A percentile compares a stretch with the other conserved stretches of the same genome.
Conservation (phyloP, 139 green algal genomes). For the Bryopsis sp. region DNA sequence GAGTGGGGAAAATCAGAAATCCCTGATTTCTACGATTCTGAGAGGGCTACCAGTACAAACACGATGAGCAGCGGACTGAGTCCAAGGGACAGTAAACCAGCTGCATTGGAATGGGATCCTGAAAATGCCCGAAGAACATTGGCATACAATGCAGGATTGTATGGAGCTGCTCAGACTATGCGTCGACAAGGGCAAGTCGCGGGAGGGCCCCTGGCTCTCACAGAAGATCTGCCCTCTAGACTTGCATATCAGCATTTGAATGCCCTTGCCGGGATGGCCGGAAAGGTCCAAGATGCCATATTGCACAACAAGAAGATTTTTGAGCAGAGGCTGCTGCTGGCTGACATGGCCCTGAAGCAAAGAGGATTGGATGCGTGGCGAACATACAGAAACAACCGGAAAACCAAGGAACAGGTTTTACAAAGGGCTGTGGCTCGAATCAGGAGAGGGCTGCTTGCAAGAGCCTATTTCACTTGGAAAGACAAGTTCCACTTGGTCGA, state of each 20-base stretch:
- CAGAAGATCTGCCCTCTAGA: constrained; percentile 60
- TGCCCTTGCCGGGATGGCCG: constrained; percentile 65
- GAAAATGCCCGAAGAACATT: constrained; percentile 28
- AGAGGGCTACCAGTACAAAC: constrained; percentile 1
- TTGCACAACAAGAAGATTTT: constrained; percentile 69
- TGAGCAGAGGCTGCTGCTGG: constrained; percentile 41
- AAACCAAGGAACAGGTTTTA: constrained; percentile 41
- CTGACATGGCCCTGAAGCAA: constrained; percentile 29
- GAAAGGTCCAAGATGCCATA: constrained; percentile 73
- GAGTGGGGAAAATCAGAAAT: constrained; percentile 19
- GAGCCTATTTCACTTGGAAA: constrained; percentile 56
- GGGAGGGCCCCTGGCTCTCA: constrained; percentile 36
- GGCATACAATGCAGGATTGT: constrained; percentile 24
- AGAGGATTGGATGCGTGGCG: constrained; percentile 44
- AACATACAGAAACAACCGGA: constrained; percentile 22
- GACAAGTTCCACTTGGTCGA: constrained; percentile 51
- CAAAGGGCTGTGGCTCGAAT: constrained; percentile 33
- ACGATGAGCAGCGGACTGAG: constrained; percentile 62
- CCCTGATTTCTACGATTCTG: constrained; percentile 2
- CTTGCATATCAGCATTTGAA: constrained; percentile 70
- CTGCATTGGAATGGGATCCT: constrained; percentile 22
- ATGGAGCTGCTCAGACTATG: constrained; percentile 31
- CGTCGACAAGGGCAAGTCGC: constrained; percentile 35
- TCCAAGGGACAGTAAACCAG: constrained; percentile 32
- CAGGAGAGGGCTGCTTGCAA: constrained; percentile 28